Evolutionary conservation across 2,329 filamentous ascomycete species (phyloP), one percentile per base, ranked within the genome.

Genomic region (Cordyceps javanica): DNA sequence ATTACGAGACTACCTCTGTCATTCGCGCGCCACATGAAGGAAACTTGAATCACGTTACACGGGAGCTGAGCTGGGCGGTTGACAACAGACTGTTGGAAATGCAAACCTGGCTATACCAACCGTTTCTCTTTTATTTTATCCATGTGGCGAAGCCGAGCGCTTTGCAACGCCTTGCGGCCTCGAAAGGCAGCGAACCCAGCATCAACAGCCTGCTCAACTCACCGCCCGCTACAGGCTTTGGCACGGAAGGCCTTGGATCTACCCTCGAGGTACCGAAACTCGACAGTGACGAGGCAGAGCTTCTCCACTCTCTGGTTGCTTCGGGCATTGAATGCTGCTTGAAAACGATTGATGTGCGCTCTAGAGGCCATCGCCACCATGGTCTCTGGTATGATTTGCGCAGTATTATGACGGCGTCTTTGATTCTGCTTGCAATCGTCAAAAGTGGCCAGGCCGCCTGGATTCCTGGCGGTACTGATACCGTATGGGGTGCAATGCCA

Each of bases 371-470:
- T 49, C 55, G 65, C 10, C 65, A 66, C 39, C 65, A 68, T 34
- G 66, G 65, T 2, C 61, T 64, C 0, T 68, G 66, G 65, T 68
- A 62, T 26, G 62, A 62, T 19, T 46, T 63, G 32, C 63, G 65
- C 2, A 62, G 60, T 36, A 59, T 63, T 38, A 64, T 64, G 59
- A 60, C 58, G 10, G 59, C 62, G 13, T 57, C 61, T 13, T 44
- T 64, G 3, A 52, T 62, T 14, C 55, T 65, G 25, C 51, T 63
- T 11, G 63, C 58, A 21, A 55, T 64, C 13, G 54, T 63, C 48
- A 64, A 63, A 54, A 61, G 59, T 21, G 63, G 62, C 13, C 58
- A 61, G 32, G 54, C 41, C 3, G 59, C 46, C 11, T 63, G 63
- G 63, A 64, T 63, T 4, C 63, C 62, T 0, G 63, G 63, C 11